Evolutionary conservation across 2,329 filamentous ascomycete genomes (phyloP).

Genomic region (Fusarium siculi): DNA sequence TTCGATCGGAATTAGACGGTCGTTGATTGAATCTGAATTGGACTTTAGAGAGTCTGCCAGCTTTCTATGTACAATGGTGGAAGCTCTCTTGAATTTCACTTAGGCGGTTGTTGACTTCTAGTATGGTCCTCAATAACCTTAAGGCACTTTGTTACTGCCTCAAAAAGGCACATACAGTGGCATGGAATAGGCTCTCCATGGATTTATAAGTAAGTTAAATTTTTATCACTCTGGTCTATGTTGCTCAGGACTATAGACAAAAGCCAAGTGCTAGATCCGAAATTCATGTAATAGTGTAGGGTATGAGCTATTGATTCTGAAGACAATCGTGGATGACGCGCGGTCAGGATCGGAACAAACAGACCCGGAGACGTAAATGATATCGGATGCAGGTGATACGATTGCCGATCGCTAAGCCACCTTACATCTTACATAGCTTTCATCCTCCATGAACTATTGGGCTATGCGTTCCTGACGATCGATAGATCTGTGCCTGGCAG

Average conservation of each 20-base stretch:
- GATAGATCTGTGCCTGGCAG: too few relatives aligned
- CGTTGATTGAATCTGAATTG: accelerated
- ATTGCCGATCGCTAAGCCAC: neutral
- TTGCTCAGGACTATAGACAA: too few relatives aligned
- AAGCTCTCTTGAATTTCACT: accelerated
- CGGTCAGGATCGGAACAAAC: neutral
- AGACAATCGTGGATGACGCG: neutral
- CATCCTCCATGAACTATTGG: accelerated
- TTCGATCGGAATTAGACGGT: neutral
- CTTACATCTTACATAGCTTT: accelerated
- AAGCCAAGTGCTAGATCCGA: neutral
- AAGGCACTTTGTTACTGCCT: too few relatives aligned
- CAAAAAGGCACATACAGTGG: accelerated
- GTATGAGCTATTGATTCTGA: neutral
- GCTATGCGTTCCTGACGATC: neutral
- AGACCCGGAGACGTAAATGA: neutral
- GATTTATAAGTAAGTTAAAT: accelerated
- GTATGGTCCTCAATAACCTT: neutral
- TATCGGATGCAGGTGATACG: too few relatives aligned
- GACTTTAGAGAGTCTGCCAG: neutral
- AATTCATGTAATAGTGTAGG: neutral
- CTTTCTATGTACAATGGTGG: neutral
- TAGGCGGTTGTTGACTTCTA: accelerated
- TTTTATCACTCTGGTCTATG: accelerated
- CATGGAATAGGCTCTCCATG: accelerated